Evolutionary conservation across 768 basidiomycete species (phyloP), one percentile per base, ranked within the genome.

Genomic region (Panaeolus papilionaceus): DNA sequence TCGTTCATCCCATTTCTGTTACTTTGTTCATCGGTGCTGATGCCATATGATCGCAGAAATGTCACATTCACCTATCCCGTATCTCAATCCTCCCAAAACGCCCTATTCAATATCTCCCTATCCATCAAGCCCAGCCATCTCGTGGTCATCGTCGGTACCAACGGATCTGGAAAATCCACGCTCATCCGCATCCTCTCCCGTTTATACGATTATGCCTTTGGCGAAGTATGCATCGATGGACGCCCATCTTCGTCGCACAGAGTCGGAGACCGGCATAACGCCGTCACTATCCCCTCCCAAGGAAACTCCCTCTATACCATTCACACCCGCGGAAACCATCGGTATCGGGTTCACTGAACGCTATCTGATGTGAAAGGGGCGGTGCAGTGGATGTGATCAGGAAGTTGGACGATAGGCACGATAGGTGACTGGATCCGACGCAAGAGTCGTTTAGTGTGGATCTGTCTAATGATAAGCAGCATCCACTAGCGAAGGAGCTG

Each of bases 171-270:
- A 0, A 88, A 88, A 68, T 83, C 84, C 3, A 85, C 86, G 0
- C 68, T 88, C 23, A 75, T 88, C 18, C 85, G 85, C 58, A 75
- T 89, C 12, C 74, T 89, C 4, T 78, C 85, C 0, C 77, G 85
- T 0, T 71, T 88, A 3, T 88, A 85, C 71, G 83, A 86, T 62
- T 80, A 82, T 0, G 78, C 79, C 0, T 74, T 77, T 0, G 88
- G 86, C 0, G 70, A 79, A 7, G 58, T 89, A 6, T n/a, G n/a
- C n/a, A n/a, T n/a, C n/a, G n/a, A n/a, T n/a, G n/a, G n/a, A n/a
- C n/a, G n/a, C n/a, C n/a, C n/a, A n/a, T n/a, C n/a, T n/a, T n/a
- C n/a, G n/a, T n/a, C n/a, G n/a, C n/a, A n/a, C n/a, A n/a, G n/a
- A n/a, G n/a, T n/a, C n/a, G n/a, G n/a, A n/a, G n/a, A n/a, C n/a